A percentile compares a stretch with the other conserved stretches of the same genome.
phyloP scores from a whole-genome alignment of 2,329 filamentous ascomycete genomes.

The Exophiala dermatitidis region DNA sequence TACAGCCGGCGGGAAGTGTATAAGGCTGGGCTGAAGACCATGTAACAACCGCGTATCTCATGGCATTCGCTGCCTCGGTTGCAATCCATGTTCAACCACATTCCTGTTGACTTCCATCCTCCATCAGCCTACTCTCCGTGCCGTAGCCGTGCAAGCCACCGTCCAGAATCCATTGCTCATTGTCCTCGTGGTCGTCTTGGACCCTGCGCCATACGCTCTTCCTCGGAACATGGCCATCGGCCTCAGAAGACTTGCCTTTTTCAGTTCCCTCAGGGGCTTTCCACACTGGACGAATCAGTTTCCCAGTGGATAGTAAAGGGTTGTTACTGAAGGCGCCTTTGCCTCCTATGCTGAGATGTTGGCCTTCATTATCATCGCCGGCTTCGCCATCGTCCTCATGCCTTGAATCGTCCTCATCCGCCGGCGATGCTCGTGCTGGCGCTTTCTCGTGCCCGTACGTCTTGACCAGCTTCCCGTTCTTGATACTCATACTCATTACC shows the following conservation, averaged over 20 bases:
- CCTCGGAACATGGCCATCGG: constrained; percentile 28
- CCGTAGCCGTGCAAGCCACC: constrained; percentile 37
- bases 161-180: constrained; percentile 43
- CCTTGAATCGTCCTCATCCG: constrained; percentile 17
- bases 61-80: no score
- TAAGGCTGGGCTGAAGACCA: no score
- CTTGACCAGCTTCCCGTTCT: constrained; percentile 66
- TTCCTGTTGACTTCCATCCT: constrained; percentile 22
- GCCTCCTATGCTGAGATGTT: constrained; percentile 19
- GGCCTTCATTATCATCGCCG: constrained; percentile 28
- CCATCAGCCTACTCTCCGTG: constrained; percentile 19
- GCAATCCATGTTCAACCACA: constrained; percentile 2
- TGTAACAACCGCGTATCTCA: no score
- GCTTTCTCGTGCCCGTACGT: constrained; percentile 31
- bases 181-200: constrained; percentile 41
- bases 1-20: no score
- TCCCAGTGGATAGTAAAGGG: constrained; percentile 39
- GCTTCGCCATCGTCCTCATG: constrained; percentile 23
- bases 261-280: constrained; percentile 32
- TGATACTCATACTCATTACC: constrained; percentile 77
- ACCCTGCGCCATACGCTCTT: constrained; percentile 42
- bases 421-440: not conserved
- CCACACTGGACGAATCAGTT: constrained; percentile 41
- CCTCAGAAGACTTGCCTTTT: constrained; percentile 18
- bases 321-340: constrained; percentile 39